Evolutionary conservation across 2,329 filamentous ascomycete genomes (phyloP).

Genomic region (Scedosporium aurantiacum): DNA sequence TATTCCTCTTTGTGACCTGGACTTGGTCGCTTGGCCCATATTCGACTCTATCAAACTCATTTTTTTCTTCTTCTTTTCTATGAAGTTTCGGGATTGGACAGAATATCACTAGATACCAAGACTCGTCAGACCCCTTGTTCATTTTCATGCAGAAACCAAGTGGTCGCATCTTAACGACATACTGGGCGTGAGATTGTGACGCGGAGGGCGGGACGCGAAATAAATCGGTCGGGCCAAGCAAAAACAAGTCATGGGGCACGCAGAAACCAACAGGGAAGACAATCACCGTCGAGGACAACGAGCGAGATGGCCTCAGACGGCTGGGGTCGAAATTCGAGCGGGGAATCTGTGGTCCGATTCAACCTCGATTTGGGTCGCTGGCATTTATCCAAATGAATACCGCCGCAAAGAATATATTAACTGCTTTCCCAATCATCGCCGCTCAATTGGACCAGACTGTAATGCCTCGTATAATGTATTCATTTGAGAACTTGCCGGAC

Average conservation of each 20-base stretch:
- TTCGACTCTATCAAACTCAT: neutral
- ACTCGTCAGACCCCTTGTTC: no score
- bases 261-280: no score
- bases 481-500: neutral
- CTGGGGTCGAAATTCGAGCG: neutral
- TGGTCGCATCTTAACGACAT: no score
- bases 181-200: no score
- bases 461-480: no score
- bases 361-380: neutral
- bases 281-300: no score
- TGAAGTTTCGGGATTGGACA: no score
- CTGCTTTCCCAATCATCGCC: neutral
- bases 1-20: neutral
- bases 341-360: neutral
- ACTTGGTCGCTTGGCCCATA: neutral
- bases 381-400: neutral
- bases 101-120: no score
- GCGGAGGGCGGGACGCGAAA: no score
- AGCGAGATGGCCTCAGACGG: neutral
- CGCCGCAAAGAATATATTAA: slow-evolving; percentile 1
- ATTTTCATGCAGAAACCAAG: no score
- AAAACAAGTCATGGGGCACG: no score
- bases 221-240: no score
- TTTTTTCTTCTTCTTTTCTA: neutral
- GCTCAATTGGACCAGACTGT: neutral